Percentiles rank a stretch among this genome's conserved stretches.
Conservation (phyloP, 306 rosid genomes). For the Trifolium pratense region DNA sequence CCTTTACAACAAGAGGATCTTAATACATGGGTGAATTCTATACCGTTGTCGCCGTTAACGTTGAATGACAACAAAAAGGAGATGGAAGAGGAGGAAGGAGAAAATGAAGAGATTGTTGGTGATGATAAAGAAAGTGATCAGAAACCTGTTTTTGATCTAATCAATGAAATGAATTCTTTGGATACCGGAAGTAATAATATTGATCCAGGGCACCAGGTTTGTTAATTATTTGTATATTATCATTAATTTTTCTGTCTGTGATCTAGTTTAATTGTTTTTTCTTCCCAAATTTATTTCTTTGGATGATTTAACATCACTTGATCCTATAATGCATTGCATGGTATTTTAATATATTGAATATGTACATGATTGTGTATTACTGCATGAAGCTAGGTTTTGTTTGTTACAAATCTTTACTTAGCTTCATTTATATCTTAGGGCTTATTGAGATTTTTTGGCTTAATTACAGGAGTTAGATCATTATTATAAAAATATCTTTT, state of each 20-base stretch:
- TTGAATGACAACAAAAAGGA: slow-evolving; percentile 41
- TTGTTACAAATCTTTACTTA: background rate
- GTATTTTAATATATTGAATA: background rate
- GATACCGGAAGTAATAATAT: slow-evolving; percentile 27
- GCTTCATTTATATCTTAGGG: background rate
- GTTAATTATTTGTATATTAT: slow-evolving; percentile 10
- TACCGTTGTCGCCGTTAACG: slow-evolving; percentile 23
- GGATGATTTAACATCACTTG: background rate
- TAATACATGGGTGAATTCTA: background rate
- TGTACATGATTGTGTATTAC: background rate
- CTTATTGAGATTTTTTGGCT: background rate
- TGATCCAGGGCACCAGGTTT: slow-evolving; percentile 48
- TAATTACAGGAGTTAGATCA: background rate
- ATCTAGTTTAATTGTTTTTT: background rate
- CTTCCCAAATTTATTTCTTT: background rate
- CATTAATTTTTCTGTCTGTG: background rate
- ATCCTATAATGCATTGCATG: slow-evolving; percentile 3
- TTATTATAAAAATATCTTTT: background rate
- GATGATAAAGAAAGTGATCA: slow-evolving; percentile 40
- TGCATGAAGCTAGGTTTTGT: background rate
- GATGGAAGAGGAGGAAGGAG: background rate
- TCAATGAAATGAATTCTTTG: slow-evolving; percentile 36
- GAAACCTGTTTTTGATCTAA: slow-evolving; percentile 40
- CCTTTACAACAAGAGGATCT: slow-evolving; percentile 17
- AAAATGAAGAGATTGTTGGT: background rate